Percentiles rank a stretch among this genome's conserved stretches.
These are phyloP conservation scores for Skeletonema grethae DNA, from an alignment of 108 stramenopile species.

Conservation along the genomic window DNA sequence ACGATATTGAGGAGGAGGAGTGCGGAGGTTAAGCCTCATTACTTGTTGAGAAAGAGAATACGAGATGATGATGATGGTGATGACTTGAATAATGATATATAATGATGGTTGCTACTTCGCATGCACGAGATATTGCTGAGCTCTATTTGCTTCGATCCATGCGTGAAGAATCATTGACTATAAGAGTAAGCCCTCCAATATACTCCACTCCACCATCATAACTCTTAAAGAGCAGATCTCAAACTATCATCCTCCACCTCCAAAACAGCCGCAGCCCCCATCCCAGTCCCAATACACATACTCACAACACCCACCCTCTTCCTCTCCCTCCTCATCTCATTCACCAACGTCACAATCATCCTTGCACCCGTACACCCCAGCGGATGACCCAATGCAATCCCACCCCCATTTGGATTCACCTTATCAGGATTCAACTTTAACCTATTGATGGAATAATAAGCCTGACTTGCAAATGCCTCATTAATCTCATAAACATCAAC, in stretches of 20 bases:
- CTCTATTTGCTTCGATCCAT: no score
- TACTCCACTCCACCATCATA: slow-evolving; percentile 1
- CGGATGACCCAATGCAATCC: slow-evolving; percentile 97
- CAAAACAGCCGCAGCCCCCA: slow-evolving; percentile 96
- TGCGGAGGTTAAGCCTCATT: slow-evolving; percentile 30
- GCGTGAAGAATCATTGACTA: no score
- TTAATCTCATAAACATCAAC: slow-evolving; percentile 97
- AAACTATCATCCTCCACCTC: slow-evolving; percentile 60
- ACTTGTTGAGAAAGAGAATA: slow-evolving; percentile 32
- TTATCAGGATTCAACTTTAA: slow-evolving; percentile 65
- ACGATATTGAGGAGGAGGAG: slow-evolving; percentile 34
- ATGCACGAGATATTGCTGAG: no score
- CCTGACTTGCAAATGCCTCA: slow-evolving; percentile 97
- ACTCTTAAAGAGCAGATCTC: slow-evolving; percentile 29
- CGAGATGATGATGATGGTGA: slow-evolving; percentile 6
- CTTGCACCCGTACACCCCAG: slow-evolving; percentile 95
- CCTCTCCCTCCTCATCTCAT: slow-evolving; percentile 81
- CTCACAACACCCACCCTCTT: slow-evolving; percentile 79
- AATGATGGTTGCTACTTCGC: not conserved
- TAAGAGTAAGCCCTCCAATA: no score
- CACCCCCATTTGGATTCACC: slow-evolving; percentile 97
- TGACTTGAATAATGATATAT: not conserved
- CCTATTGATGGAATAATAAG: slow-evolving; percentile 72
- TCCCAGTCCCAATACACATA: slow-evolving; percentile 98
- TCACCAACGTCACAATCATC: slow-evolving; percentile 86